Evolutionary conservation across 2,329 filamentous ascomycete species (phyloP).

Genomic region (Curvularia spicifera): DNA sequence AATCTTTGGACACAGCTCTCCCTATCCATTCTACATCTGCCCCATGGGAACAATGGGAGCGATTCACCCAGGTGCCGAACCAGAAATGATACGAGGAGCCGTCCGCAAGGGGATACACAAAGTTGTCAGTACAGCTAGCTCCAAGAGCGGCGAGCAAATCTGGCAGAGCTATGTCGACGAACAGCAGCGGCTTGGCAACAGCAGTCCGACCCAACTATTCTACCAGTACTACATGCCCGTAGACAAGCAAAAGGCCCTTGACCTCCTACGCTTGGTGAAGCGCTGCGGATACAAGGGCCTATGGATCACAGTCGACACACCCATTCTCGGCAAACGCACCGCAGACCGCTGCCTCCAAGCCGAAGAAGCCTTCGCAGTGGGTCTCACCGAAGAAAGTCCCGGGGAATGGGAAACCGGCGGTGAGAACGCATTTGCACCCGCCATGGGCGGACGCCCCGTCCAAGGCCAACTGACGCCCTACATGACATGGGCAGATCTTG

Average conservation of each 20-base stretch:
- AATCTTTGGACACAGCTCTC: conserved; percentile 45
- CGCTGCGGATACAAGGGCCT: conserved; percentile 43
- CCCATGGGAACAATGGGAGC: conserved; percentile 49
- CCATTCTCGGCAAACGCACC: conserved; percentile 44
- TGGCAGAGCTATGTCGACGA: conserved; percentile 39
- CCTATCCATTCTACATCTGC: conserved; percentile 50
- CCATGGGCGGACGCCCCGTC: conserved; percentile 58
- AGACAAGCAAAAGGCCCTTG: conserved; percentile 39
- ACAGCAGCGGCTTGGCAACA: conserved; percentile 30
- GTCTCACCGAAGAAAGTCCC: conserved; percentile 58
- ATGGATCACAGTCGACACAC: conserved; percentile 49
- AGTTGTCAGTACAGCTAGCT: conserved; percentile 46
- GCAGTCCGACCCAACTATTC: conserved; percentile 40
- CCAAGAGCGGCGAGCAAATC: conserved; percentile 42
- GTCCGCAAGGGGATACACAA: conserved; percentile 45
- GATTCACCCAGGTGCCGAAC: conserved; percentile 46
- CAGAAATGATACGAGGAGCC: conserved; percentile 46
- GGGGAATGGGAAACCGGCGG: conserved; percentile 60
- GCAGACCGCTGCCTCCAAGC: conserved; percentile 49
- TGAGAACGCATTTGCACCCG: conserved; percentile 63
- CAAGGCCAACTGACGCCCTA: conserved; percentile 50
- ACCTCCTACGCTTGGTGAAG: conserved; percentile 42
- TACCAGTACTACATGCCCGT: conserved; percentile 50
- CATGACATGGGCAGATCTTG: conserved; percentile 58
- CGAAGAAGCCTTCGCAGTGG: conserved; percentile 58